A percentile compares a stretch with the other conserved stretches of the same genome.
Conservation (phyloP, 78 protist genomes). For the Guillardia theta region DNA sequence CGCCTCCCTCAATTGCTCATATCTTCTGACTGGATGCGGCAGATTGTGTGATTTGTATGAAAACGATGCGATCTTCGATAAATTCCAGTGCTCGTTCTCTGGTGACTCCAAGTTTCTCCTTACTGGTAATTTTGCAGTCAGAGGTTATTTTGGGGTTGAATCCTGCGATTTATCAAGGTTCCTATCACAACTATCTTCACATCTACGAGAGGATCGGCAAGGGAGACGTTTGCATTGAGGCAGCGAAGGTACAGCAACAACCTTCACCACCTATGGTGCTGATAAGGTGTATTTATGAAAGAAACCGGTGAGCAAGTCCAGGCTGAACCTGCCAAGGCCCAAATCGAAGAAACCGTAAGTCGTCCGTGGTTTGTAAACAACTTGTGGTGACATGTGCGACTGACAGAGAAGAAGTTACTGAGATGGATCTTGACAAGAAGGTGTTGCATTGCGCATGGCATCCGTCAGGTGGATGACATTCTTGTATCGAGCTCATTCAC, state of each 20-base stretch:
- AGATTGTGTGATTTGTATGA: conserved; percentile 92
- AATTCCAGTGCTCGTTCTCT: conserved; percentile 83
- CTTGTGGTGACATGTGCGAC: too few relatives aligned
- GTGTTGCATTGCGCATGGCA: not conserved
- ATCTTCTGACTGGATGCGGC: not conserved
- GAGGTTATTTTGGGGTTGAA: not conserved
- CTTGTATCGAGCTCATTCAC: too few relatives aligned
- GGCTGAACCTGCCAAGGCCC: not conserved
- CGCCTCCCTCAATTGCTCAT: not conserved
- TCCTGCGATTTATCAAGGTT: conserved; percentile 82
- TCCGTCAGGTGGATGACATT: not conserved
- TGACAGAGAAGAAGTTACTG: not conserved
- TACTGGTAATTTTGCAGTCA: not conserved
- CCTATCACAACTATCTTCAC: conserved; percentile 86
- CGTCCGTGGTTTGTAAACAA: too few relatives aligned
- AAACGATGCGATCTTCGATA: conserved; percentile 91
- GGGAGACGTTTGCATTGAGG: conserved; percentile 61
- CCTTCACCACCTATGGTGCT: too few relatives aligned
- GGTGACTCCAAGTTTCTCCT: not conserved
- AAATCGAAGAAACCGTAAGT: not conserved
- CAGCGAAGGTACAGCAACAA: too few relatives aligned
- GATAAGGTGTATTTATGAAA: too few relatives aligned
- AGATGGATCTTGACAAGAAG: conserved; percentile 31
- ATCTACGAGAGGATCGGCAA: conserved; percentile 71
- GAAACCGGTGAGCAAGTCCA: not conserved